A percentile compares a stretch with the other conserved stretches of the same genome.
Evolutionary conservation across 2,329 filamentous ascomycete genomes (phyloP).

Genomic region (Aureobasidium sp.): DNA sequence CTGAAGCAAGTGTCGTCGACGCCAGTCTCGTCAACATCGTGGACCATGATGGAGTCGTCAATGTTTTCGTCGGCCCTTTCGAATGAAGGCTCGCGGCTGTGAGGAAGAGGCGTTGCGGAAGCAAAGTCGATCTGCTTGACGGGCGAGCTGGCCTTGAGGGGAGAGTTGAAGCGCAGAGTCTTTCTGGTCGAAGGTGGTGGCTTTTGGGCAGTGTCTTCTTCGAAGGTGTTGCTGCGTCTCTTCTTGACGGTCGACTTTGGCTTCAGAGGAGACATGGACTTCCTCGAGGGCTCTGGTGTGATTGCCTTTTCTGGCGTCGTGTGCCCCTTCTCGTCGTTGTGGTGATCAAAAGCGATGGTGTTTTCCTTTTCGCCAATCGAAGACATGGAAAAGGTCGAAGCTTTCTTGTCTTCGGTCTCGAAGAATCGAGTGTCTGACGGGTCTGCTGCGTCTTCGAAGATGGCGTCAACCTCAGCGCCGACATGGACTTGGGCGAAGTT

Average conservation of each 20-base stretch:
- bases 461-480: conserved; percentile 13
- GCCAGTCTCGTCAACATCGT: conserved; percentile 26
- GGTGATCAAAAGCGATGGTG: not conserved
- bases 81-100: not conserved
- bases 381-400: not conserved
- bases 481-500: not conserved
- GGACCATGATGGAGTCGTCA: conserved; percentile 5
- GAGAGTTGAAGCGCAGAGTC: conserved; percentile 21
- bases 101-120: conserved; percentile 20
- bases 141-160: conserved; percentile 12
- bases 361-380: conserved; percentile 8
- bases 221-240: conserved; percentile 15
- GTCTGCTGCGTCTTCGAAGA: conserved; percentile 12
- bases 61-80: not conserved
- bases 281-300: conserved; percentile 14
- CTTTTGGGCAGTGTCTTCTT: not conserved
- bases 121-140: conserved; percentile 6
- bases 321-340: conserved; percentile 25
- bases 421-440: conserved; percentile 1
- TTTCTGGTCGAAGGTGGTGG: conserved; percentile 16
- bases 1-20: conserved; percentile 70
- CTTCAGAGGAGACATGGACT: conserved; percentile 20
- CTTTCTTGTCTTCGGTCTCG: conserved; percentile 2
- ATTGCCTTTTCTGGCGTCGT: conserved; percentile 13
- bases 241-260: conserved; percentile 21